These are phyloP conservation scores for Fulvia fulva DNA, from an alignment of 2,329 filamentous ascomycete species.

Conservation along the genomic window DNA sequence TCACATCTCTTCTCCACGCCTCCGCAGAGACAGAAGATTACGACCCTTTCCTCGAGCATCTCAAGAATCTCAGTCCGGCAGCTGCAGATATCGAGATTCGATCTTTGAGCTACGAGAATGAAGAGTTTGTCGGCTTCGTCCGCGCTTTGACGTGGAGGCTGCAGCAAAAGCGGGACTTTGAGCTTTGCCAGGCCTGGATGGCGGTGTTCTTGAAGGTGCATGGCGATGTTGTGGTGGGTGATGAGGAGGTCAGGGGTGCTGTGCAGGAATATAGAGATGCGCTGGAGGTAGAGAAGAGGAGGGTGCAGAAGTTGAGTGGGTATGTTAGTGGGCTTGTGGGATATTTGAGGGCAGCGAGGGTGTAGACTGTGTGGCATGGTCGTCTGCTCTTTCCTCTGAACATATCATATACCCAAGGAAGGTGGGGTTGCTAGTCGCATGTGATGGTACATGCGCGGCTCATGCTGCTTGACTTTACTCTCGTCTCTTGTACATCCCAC, in stretches of 20 bases:
- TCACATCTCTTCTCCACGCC: constrained; percentile 48
- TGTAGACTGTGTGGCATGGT: constrained; percentile 10
- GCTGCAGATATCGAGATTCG: constrained; percentile 88
- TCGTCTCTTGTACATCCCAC: too few species aligned
- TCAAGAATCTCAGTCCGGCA: constrained; percentile 77
- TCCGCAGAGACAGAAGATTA: constrained; percentile 55
- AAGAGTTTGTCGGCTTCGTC: constrained; percentile 75
- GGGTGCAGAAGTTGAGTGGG: constrained; percentile 73
- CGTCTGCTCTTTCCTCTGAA: too few species aligned
- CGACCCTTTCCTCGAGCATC: constrained; percentile 66
- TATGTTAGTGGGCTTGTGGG: constrained; percentile 81
- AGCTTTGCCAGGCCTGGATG: constrained; percentile 97
- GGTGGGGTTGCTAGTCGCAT: too few species aligned
- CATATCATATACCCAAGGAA: too few species aligned
- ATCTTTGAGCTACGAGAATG: constrained; percentile 56
- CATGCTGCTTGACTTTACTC: too few species aligned
- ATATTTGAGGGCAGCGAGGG: constrained; percentile 26
- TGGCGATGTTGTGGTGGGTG: constrained; percentile 53
- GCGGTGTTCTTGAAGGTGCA: constrained; percentile 84
- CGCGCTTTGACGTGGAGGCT: constrained; percentile 71
- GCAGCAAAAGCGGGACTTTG: constrained; percentile 72
- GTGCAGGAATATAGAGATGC: constrained; percentile 62
- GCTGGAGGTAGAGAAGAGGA: constrained; percentile 57
- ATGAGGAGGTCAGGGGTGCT: constrained; percentile 53
- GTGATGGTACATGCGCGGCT: too few species aligned